Conservation (phyloP, 73 alveolate genomes). For the Tetrahymena borealis region DNA sequence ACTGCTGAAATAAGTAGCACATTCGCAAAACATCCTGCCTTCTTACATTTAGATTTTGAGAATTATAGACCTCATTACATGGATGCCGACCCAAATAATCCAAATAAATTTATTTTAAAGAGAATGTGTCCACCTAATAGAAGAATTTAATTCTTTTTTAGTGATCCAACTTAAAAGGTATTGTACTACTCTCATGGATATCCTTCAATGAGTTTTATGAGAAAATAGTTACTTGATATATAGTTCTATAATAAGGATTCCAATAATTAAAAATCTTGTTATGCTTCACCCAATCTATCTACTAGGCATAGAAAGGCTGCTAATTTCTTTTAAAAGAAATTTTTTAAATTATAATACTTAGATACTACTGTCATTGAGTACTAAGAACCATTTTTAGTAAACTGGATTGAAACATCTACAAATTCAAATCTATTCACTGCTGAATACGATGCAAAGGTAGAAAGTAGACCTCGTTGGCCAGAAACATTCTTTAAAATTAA, state of each 20-base stretch:
- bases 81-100: constrained; percentile 7
- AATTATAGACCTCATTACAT: constrained; percentile 26
- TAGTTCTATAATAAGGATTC: constrained; percentile 25
- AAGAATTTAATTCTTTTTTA: constrained; percentile 15
- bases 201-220: neutral
- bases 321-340: neutral
- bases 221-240: constrained; percentile 11
- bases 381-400: constrained; percentile 24
- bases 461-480: constrained; percentile 7
- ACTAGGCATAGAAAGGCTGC: neutral
- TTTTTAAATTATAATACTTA: constrained; percentile 4
- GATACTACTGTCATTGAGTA: constrained; percentile 25
- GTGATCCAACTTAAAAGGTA: constrained; percentile 27
- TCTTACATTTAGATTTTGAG: constrained; percentile 39
- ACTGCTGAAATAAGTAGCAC: constrained; percentile 9
- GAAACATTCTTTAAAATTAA: neutral
- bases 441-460: constrained; percentile 3
- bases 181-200: constrained; percentile 6
- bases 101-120: neutral
- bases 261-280: neutral
- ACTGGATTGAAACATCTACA: constrained; percentile 13
- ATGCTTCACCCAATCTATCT: neutral
- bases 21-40: constrained; percentile 26
- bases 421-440: constrained; percentile 8
- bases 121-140: constrained; percentile 41